Conservation (phyloP, 345 rosid species). For the Ceriops tagal region DNA sequence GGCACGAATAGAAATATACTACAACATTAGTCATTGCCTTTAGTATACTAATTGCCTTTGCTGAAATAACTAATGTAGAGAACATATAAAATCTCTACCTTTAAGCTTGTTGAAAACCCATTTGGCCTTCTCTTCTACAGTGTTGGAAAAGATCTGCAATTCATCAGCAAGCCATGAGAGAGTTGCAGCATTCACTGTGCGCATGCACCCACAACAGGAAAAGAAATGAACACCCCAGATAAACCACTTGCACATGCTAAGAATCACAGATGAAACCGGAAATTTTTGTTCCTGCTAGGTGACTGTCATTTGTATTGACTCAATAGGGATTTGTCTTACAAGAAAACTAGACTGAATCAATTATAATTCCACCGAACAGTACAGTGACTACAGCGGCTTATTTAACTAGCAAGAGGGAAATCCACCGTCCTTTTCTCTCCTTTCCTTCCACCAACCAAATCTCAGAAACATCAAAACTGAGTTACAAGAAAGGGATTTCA, state of each 20-base stretch:
- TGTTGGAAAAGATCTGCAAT: conserved; percentile 71
- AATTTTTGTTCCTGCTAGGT: not conserved
- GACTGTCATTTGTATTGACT: not conserved
- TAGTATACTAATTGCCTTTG: not conserved
- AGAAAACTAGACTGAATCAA: no score
- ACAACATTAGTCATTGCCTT: not conserved
- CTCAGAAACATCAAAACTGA: not conserved
- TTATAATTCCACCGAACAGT: not conserved
- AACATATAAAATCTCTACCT: not conserved
- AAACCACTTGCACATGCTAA: not conserved
- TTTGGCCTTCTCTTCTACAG: conserved; percentile 98
- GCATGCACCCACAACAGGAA: no score
- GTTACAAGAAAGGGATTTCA: no score
- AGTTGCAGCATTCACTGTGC: no score
- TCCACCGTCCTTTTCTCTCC: not conserved
- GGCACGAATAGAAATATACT: not conserved
- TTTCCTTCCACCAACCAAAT: not conserved
- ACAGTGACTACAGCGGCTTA: not conserved
- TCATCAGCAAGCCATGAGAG: conserved; percentile 5
- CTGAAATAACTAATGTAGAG: not conserved
- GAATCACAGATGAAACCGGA: not conserved
- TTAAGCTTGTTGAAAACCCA: conserved; percentile 58
- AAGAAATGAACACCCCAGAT: not conserved
- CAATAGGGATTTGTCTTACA: no score
- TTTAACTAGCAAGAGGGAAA: not conserved